These are phyloP conservation scores for Parsonsia alboflavescens DNA, from an alignment of 257 asterid species.

Conservation along the genomic window DNA sequence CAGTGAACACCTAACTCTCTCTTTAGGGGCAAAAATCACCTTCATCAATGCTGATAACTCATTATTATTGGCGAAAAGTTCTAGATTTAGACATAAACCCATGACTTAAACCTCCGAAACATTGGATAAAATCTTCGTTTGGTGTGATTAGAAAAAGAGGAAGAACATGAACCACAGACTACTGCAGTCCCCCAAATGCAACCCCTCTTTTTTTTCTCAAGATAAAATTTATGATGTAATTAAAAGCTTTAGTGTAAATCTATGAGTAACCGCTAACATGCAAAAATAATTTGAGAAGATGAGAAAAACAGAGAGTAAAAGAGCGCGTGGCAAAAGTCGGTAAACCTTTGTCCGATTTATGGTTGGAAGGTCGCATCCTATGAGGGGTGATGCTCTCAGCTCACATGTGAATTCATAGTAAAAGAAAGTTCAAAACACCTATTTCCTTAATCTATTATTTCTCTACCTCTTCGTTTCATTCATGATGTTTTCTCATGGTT, in stretches of 20 bases:
- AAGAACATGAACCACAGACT: conserved; percentile 11
- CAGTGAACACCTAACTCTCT: neutral
- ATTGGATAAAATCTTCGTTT: conserved; percentile 2
- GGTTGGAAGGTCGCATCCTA: conserved; percentile 29
- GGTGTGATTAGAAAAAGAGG: neutral
- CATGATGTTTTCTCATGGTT: neutral
- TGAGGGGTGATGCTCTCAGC: conserved; percentile 21
- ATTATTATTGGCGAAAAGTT: conserved; percentile 12
- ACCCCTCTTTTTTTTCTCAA: too few relatives aligned
- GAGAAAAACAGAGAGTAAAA: neutral
- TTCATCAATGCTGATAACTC: conserved; percentile 16
- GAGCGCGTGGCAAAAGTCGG: conserved; percentile 28
- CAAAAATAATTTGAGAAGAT: conserved; percentile 3
- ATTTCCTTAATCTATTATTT: conserved; percentile 5
- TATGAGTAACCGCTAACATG: conserved; percentile 7
- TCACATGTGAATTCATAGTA: conserved; percentile 25
- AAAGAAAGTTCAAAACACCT: neutral
- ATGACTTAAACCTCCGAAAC: neutral
- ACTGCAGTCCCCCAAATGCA: too few relatives aligned
- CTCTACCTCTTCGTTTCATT: neutral
- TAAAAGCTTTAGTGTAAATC: neutral
- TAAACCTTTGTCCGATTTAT: conserved; percentile 15
- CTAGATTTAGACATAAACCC: conserved; percentile 7
- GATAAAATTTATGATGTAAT: too few relatives aligned
- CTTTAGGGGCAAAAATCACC: conserved; percentile 14